These are phyloP conservation scores for Cymbidium sinense DNA, from an alignment of 106 monocot genomes.

Conservation along the genomic window DNA sequence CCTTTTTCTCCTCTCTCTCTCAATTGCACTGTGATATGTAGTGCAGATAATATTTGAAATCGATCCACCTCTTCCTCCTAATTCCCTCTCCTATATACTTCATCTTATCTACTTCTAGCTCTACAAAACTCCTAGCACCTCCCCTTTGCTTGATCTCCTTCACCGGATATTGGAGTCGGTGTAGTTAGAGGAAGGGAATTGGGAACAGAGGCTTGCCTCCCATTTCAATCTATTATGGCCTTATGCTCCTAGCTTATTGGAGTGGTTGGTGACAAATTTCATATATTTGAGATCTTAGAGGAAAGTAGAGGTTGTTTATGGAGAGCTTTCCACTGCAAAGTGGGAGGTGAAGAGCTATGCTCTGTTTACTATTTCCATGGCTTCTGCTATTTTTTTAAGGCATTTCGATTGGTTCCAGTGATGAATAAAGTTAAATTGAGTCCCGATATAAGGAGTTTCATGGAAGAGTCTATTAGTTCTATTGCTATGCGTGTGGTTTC, in stretches of 20 bases:
- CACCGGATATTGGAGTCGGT: no score
- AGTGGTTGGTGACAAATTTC: no score
- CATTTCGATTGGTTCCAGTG: no score
- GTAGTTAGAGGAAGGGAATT: no score
- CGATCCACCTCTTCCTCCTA: constrained; percentile 16
- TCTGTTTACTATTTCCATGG: constrained; percentile 46
- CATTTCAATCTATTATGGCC: constrained; percentile 29
- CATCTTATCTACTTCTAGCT: constrained; percentile 48
- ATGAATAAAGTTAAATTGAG: constrained; percentile 24
- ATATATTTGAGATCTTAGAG: no score
- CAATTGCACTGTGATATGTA: no score
- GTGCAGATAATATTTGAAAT: no score
- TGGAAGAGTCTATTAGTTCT: constrained; percentile 45
- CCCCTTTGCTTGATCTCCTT: constrained; percentile 29
- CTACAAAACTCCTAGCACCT: constrained; percentile 37
- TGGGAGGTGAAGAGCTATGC: constrained; percentile 8
- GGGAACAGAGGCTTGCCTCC: no score
- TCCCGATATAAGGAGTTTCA: constrained; percentile 19
- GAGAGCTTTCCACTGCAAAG: constrained; percentile 26
- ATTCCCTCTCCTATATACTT: constrained; percentile 21
- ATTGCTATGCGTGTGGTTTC: no score
- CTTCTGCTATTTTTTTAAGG: constrained; percentile 50
- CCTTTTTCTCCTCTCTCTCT: no score
- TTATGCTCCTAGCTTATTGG: constrained; percentile 64
- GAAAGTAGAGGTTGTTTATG: no score